Evolutionary conservation across 768 basidiomycete species (phyloP), one percentile per base, ranked within the genome.

Genomic region (Lactarius hatsudake): DNA sequence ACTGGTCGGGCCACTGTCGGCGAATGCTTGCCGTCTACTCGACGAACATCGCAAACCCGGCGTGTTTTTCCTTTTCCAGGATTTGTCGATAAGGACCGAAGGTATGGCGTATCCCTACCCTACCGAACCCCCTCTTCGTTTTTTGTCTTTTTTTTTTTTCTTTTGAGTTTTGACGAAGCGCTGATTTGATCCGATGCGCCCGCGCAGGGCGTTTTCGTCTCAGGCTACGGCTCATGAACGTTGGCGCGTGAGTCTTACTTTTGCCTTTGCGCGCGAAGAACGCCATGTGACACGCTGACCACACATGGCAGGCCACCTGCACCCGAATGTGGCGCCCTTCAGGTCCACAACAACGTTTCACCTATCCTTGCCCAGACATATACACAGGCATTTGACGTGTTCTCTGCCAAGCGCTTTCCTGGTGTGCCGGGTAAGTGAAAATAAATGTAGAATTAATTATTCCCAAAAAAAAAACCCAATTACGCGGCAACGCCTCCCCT

Each of bases 11-110:
- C 91, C 94, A 1, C 82, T 96, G 18, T 90, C 90, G 20, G 87
- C 93, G 36, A 92, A 93, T 74, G 95, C 93, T 18, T 90, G 89
- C 76, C 86, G 89, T 59, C 81, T 97, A 60, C 79, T 86, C 64
- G 94, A 96, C 74, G 91, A 94, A 74, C 87, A 94, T 76, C 88
- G 90, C 68, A 87, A 88, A 69, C 83, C 86, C 60, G 96, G 95
- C 8, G 89, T 97, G 69, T 98, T 94, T 78, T 98, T 97, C 80
- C 87, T 97, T 68, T 94, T 96, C 79, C 94, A 94, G 75, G 96
- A 97, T 78, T 79, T 98, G 61, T 94, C 93, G 56, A 91, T 98
- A 58, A 86, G 96, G 65, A 96, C 93, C 23, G 96, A 98, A 84
- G 93, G 92, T 89, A 77, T 74, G 74, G 58, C 38, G 55, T 67